Percentiles rank a stretch among this genome's conserved stretches.
Conservation (phyloP, 371 early-diverging fungal species). For the Smittium mucronatum region DNA sequence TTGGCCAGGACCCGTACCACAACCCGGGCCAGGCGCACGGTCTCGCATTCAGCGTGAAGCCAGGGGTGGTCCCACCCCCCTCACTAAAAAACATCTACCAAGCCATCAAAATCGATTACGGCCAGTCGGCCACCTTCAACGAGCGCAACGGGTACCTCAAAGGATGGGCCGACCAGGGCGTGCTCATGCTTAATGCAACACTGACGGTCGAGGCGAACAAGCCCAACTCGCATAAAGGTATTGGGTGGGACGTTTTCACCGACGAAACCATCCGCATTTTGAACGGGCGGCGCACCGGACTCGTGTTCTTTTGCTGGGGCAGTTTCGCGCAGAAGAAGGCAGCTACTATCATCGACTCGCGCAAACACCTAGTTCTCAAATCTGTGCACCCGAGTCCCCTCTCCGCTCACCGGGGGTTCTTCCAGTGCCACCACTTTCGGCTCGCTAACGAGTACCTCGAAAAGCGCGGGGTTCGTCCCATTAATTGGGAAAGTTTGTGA, state of each 20-base stretch:
- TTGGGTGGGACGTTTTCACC: slow-evolving; percentile 89
- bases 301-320: slow-evolving; percentile 99
- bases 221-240: slow-evolving; percentile 75
- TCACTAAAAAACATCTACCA: slow-evolving; percentile 89
- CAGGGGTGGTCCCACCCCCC: slow-evolving; percentile 68
- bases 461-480: slow-evolving; percentile 41
- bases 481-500: slow-evolving; percentile 49
- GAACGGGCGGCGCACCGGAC: slow-evolving; percentile 41
- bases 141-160: slow-evolving; percentile 44
- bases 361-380: slow-evolving; percentile 71
- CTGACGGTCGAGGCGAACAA: slow-evolving; percentile 79
- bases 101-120: slow-evolving; percentile 57
- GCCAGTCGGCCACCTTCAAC: slow-evolving; percentile 32
- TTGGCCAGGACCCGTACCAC: slow-evolving; percentile 98
- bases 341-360: slow-evolving; percentile 29
- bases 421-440: slow-evolving; percentile 79
- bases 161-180: slow-evolving; percentile 84
- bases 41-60: slow-evolving; percentile 72
- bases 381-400: slow-evolving; percentile 93
- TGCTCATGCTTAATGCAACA: slow-evolving; percentile 85
- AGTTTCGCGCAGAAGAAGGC: slow-evolving; percentile 21
- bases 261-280: slow-evolving; percentile 68
- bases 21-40: slow-evolving; percentile 84
- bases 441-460: slow-evolving; percentile 84
- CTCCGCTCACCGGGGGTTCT: slow-evolving; percentile 79